Evolutionary conservation across 2,329 filamentous ascomycete species (phyloP).

Genomic region (Microdochium bolleyi): DNA sequence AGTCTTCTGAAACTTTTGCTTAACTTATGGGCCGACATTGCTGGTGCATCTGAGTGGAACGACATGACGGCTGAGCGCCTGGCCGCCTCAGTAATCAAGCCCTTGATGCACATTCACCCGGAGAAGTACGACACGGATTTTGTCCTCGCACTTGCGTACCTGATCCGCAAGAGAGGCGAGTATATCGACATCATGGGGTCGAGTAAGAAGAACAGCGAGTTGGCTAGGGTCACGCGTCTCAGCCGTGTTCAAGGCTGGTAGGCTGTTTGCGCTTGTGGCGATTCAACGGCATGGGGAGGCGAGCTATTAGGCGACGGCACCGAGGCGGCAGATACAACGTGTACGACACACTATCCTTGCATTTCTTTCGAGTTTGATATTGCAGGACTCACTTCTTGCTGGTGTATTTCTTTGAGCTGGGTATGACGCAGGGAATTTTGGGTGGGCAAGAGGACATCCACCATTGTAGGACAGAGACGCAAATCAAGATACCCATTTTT

Average conservation of each 20-base stretch:
- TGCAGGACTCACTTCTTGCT: too few species aligned
- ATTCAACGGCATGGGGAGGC: too few species aligned
- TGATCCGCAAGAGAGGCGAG: conserved; percentile 32
- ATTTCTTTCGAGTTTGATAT: too few species aligned
- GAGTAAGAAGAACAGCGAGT: conserved; percentile 8
- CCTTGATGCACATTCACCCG: conserved; percentile 27
- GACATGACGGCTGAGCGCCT: conserved; percentile 36
- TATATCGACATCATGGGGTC: conserved; percentile 27
- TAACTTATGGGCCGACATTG: conserved; percentile 33
- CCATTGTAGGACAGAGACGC: not conserved
- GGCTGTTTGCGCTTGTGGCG: not conserved
- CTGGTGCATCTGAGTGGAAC: conserved; percentile 27
- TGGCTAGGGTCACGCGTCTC: conserved; percentile 2
- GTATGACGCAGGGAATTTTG: too few species aligned
- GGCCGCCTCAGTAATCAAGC: conserved; percentile 26
- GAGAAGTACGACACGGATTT: conserved; percentile 27
- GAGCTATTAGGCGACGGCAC: too few species aligned
- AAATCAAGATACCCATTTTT: not conserved
- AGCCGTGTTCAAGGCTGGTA: not conserved
- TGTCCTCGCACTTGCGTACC: conserved; percentile 32
- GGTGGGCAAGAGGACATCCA: not conserved
- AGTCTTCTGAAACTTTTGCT: conserved; percentile 32
- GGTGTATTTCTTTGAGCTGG: not conserved
- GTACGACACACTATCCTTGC: too few species aligned
- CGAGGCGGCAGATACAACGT: too few species aligned